Evolutionary conservation across 1,139 yeast species (phyloP), one percentile per base, ranked within the genome.

Genomic region (Taiozyma sp.): DNA sequence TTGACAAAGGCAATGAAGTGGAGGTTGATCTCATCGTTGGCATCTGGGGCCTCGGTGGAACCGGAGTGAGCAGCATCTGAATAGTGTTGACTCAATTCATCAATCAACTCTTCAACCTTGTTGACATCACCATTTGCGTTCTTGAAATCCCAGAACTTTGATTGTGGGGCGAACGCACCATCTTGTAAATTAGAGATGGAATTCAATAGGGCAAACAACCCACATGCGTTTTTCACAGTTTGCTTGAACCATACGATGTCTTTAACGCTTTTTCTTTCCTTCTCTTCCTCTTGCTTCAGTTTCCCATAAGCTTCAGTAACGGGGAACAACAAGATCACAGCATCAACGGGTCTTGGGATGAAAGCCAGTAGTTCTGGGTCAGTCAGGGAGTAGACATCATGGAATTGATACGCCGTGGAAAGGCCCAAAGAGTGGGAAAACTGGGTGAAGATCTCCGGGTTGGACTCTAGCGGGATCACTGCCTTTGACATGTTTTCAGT

Each of bases 211-310:
- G 96, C 99, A 69, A 87, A 90, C 46, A 95, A 78, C 6, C 99
- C 99, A 70, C 99, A 93, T 0, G 96, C 96, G 66, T 93, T 93
- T 54, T 82, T 81, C 40, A 93, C 83, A 1, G 93, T 84, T 63
- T 93, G 99, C 56, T 81, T 82, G 62, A 82, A 83, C 97, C 97
- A 92, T 29, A 73, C 62, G 12, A 80, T 70, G 6, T 64, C 58
- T 3, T 53, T 48, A 24, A 54, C 53, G 8, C 5, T 27, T 2
- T 6, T 38, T 28, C 49, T 43, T 4, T 38, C 8, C 4, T 46
- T 4, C 4, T 57, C 60, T 34, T 60, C 60, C 6, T 45, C 10
- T 3, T 40, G 27, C 16, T 58, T 53, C 6, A 58, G 48, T 42
- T 47, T 47, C 46, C 89, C 96, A 63, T 83, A 87, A 9, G 70